Conservation (phyloP, 148 eudicot genomes). For the Mesembryanthemum crystallinum region DNA sequence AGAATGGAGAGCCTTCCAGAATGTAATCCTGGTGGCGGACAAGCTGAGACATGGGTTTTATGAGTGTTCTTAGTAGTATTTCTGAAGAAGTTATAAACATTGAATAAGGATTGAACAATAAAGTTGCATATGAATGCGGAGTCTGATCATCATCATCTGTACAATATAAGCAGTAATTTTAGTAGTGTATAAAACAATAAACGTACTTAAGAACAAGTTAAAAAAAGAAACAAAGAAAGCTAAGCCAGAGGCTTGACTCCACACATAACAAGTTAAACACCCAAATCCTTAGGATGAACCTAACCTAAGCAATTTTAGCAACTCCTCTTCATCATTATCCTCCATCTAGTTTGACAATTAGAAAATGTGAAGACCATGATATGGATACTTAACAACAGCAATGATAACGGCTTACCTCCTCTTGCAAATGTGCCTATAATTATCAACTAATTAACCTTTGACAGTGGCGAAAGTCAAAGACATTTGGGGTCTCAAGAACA, state of each 20-base stretch:
- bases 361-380: neutral
- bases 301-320: neutral
- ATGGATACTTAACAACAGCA: neutral
- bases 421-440: too few relatives aligned
- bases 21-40: conserved; percentile 36
- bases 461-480: neutral
- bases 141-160: conserved; percentile 83
- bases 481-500: neutral
- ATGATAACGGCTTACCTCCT: neutral
- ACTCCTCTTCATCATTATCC: neutral
- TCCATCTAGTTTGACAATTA: neutral
- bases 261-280: neutral
- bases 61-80: conserved; percentile 63
- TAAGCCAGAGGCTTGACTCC: neutral
- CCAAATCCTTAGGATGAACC: neutral
- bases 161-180: neutral
- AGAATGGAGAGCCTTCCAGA: conserved; percentile 70
- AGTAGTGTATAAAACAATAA: too few relatives aligned
- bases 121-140: conserved; percentile 42
- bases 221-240: neutral
- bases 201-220: neutral
- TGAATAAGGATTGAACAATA: conserved; percentile 32
- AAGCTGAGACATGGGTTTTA: conserved; percentile 37
- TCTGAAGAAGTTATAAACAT: conserved; percentile 62
- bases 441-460: neutral